phyloP scores from a whole-genome alignment of 805 yeast species.

The Zygosaccharomyces pseudorouxii region DNA sequence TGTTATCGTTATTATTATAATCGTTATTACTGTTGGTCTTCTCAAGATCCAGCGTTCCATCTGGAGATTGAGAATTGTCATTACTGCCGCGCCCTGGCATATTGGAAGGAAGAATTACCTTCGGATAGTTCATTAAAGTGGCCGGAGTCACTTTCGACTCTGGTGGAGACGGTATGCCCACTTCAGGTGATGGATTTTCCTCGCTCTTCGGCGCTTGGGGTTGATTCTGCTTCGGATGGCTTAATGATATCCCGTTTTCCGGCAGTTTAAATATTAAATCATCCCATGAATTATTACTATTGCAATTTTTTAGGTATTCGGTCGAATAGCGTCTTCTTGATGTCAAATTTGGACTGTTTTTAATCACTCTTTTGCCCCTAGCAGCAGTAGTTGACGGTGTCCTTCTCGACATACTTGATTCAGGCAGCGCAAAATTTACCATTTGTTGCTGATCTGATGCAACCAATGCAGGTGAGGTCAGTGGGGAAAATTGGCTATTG shows the following conservation, averaged over 20 bases:
- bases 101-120: constrained; percentile 26
- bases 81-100: constrained; percentile 25
- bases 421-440: constrained; percentile 21
- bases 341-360: constrained; percentile 31
- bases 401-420: constrained; percentile 12
- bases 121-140: constrained; percentile 27
- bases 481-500: constrained; percentile 35
- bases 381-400: constrained; percentile 4
- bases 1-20: constrained; percentile 7
- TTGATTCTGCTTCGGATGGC: not conserved
- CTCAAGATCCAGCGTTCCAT: constrained; percentile 10
- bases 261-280: constrained; percentile 29
- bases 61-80: constrained; percentile 26
- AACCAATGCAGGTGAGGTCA: constrained; percentile 65
- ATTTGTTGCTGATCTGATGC: constrained; percentile 33
- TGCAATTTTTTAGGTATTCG: constrained; percentile 11
- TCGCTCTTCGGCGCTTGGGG: constrained; percentile 7
- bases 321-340: constrained; percentile 16
- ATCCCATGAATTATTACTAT: constrained; percentile 23
- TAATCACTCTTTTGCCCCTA: constrained; percentile 20
- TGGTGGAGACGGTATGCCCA: constrained; percentile 9
- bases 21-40: constrained; percentile 2
- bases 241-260: constrained; percentile 20
- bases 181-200: constrained; percentile 8
- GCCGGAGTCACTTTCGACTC: constrained; percentile 16